phyloP scores from a whole-genome alignment of 768 basidiomycete genomes.

The Tricholoma sp. region DNA sequence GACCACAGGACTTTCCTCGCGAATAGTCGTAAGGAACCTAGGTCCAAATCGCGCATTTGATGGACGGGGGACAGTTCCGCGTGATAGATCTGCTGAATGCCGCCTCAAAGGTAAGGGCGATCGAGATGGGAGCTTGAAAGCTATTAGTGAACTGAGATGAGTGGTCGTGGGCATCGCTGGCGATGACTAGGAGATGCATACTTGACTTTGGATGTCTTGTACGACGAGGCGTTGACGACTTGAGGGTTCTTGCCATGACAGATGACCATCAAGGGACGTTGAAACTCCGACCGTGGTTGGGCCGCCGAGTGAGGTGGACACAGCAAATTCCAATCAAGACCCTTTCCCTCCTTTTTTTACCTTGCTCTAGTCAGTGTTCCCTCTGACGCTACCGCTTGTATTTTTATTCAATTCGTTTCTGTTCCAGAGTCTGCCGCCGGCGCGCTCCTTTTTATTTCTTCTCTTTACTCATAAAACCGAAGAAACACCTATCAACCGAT shows the following conservation, averaged over 20 bases:
- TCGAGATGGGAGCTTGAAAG: background rate
- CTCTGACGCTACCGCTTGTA: background rate
- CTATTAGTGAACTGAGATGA: background rate
- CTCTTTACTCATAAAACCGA: constrained; percentile 13
- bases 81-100: background rate
- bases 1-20: background rate
- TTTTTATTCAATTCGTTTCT: background rate
- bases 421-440: constrained; percentile 14
- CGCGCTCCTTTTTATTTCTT: constrained; percentile 13
- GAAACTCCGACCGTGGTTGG: constrained; percentile 33
- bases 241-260: constrained; percentile 9
- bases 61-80: background rate
- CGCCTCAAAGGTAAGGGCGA: background rate
- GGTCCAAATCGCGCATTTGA: background rate
- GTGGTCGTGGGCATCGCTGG: background rate
- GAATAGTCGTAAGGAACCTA: background rate
- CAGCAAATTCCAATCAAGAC: constrained; percentile 11
- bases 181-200: background rate
- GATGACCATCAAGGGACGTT: constrained; percentile 21
- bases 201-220: constrained; percentile 1
- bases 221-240: constrained; percentile 5
- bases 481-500: constrained; percentile 18
- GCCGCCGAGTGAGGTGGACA: constrained; percentile 3
- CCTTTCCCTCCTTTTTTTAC: constrained; percentile 16
- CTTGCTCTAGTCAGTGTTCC: constrained; percentile 10